Base-by-base conservation (phyloP, 495 filamentous ascomycete genomes). In the Aspergillus baeticus region DNA sequence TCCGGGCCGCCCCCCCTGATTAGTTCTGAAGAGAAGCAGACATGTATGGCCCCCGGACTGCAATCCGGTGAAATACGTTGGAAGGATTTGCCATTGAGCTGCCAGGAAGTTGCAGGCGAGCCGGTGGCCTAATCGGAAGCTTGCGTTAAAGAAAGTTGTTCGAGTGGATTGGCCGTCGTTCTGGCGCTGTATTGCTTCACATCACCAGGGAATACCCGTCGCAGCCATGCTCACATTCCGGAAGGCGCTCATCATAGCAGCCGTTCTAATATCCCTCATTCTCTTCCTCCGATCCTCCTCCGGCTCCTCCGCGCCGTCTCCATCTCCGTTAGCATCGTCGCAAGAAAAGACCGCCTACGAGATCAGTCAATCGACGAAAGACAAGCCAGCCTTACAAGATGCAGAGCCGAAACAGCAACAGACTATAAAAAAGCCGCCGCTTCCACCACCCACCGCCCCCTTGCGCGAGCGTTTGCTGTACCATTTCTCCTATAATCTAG, bases 401-500 rank as follows among this genome's bases (percentile, higher is more conserved):
- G 60, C 61, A 49, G 52, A 53, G 23, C 33, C 51, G 13, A 17
- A 51, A 50, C 53, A 67, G 62, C 68, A 76, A 55, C 62, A 73
- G 62, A 70, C 72, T 50, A 68, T 78, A 61, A 67, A 73, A 23
- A 67, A 73, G 22, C 56, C 70, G 8, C 56, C 71, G 36, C 58
- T 72, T 33, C 59, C 72, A 7, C 57, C 71, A 36, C 53, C 62
- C 39, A 70, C 48, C 53, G 63, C 75, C 63, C 84, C 89, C 10
- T 74, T 98, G 15, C 81, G 85, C 65, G 89, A 96, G 29, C 91
- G 92, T 64, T 80, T 98, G 47, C 88, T 84, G 35, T 96, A 95
- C 76, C 88, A 95, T 63, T 98, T 93, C 67, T 91, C 92, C 11
- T 98, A 98, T 75, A 87, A 95, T 61, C 81, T 92, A 43, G 85